Evolutionary conservation across 768 basidiomycete genomes (phyloP), one percentile per base, ranked within the genome.

Genomic region (Termitomyces sp.): DNA sequence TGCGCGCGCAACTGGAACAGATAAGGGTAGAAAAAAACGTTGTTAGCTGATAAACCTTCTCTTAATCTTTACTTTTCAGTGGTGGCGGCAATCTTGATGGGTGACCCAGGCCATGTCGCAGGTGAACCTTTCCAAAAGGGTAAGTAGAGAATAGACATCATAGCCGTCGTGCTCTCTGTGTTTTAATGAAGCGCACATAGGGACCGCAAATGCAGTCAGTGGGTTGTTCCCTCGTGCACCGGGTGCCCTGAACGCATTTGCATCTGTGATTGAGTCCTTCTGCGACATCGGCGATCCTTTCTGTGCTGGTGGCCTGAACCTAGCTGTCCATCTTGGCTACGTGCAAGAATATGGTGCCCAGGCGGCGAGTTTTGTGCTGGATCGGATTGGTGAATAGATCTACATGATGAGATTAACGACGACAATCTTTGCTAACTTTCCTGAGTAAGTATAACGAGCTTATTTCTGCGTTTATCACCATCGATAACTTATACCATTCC

Each of bases 271-370:
- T 23, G 48, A 53, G 23, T 60, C 59, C 7, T 70, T 62, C 59
- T 70, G 69, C 56, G 67, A 69, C 35, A 51, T 62, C 26, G 63
- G 63, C 30, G 69, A 70, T 56, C 63, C 64, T 3, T 70, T 68
- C 61, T 70, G 69, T 42, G 69, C 66, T 42, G 64, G 63, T n/a
- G 69, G 69, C 5, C 3, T 54, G 15, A 53, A 64, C 31, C 19
- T 62, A 4, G 23, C 47, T n/a, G 62, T 63, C 33, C 65, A 66
- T 37, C 50, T 66, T 53, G 66, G 66, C 1, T 70, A 70, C 55
- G 63, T 68, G 19, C 50, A 63, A 48, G 62, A 64, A 49, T 64
- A 70, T 42, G 67, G 67, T 45, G 49, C 64, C 47, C 56, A 64
- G 21, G 67, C 67, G 40, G 59, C 65, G 17, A 60, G 58, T 23